These are phyloP conservation scores for Zygosaccharomyces siamensis DNA, from an alignment of 805 yeast species.

Conservation along the genomic window DNA sequence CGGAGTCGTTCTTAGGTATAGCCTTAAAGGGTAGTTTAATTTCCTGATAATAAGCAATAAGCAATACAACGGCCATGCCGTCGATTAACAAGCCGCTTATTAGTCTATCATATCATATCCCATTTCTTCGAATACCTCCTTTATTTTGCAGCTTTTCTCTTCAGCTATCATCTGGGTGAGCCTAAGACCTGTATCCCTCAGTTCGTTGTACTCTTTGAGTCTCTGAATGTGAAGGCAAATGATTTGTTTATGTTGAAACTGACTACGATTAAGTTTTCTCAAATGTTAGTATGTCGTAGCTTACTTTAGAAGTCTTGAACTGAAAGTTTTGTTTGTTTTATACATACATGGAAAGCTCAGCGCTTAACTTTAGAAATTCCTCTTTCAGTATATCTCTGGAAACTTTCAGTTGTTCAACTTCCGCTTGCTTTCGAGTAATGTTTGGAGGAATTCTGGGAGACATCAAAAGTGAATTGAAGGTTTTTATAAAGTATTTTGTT, in stretches of 20 bases:
- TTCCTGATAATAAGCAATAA: too few relatives aligned
- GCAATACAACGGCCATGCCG: too few relatives aligned
- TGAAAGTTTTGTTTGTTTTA: not conserved
- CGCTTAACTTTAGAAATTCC: conserved; percentile 9
- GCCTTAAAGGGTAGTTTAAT: not conserved
- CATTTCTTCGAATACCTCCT: conserved; percentile 51
- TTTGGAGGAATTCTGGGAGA: not conserved
- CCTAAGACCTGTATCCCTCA: conserved; percentile 56
- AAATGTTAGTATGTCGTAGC: not conserved
- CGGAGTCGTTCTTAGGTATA: not conserved
- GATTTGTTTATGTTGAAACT: conserved; percentile 37
- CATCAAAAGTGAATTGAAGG: not conserved
- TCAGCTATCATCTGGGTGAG: conserved; percentile 57
- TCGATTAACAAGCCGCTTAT: not conserved
- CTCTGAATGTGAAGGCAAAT: conserved; percentile 48
- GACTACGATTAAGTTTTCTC: conserved; percentile 1
- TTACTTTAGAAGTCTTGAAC: too few relatives aligned
- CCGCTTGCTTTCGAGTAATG: conserved; percentile 4
- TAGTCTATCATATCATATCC: conserved; percentile 32
- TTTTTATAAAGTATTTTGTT: not conserved
- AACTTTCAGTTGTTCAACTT: conserved; percentile 5
- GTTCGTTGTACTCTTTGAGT: conserved; percentile 55
- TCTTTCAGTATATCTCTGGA: conserved; percentile 5
- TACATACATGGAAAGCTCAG: conserved; percentile 14
- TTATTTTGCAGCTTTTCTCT: conserved; percentile 44